phyloP scores from a whole-genome alignment of 1,284 basidiomycete genomes.

The Rhizoctonia solani region DNA sequence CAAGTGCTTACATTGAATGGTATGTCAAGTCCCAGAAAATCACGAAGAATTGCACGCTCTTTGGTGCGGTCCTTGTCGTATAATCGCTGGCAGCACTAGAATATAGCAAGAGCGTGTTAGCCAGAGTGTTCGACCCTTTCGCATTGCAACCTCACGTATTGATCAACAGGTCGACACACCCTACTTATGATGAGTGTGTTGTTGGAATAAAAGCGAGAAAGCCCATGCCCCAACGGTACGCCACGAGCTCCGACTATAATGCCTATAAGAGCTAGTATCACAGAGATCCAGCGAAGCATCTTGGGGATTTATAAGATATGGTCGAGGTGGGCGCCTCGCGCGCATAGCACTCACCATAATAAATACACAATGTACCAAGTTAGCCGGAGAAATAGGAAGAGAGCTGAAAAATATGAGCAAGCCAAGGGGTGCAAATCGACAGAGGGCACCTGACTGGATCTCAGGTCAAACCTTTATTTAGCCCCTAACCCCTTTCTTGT shows the following conservation, averaged over 20 bases:
- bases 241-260: neutral
- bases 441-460: conserved; percentile 6
- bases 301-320: neutral
- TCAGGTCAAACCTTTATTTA: neutral
- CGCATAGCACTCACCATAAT: no score
- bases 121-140: neutral
- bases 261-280: neutral
- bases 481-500: conserved; percentile 5
- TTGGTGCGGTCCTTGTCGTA: conserved; percentile 3
- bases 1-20: conserved; percentile 25
- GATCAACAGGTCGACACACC: conserved; percentile 13
- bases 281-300: neutral
- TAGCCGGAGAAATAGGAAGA: no score
- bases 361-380: no score
- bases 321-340: no score
- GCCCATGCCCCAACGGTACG: conserved; percentile 3
- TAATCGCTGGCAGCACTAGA: conserved; percentile 19
- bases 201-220: neutral
- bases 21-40: conserved; percentile 13
- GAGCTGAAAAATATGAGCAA: no score
- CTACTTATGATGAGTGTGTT: conserved; percentile 1
- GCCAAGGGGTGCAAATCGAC: neutral
- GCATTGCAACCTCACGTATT: conserved; percentile 1
- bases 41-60: conserved; percentile 12
- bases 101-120: neutral